Evolutionary conservation across 1,139 yeast genomes (phyloP).

Genomic region (Yamadazyma spencermartinsiae): DNA sequence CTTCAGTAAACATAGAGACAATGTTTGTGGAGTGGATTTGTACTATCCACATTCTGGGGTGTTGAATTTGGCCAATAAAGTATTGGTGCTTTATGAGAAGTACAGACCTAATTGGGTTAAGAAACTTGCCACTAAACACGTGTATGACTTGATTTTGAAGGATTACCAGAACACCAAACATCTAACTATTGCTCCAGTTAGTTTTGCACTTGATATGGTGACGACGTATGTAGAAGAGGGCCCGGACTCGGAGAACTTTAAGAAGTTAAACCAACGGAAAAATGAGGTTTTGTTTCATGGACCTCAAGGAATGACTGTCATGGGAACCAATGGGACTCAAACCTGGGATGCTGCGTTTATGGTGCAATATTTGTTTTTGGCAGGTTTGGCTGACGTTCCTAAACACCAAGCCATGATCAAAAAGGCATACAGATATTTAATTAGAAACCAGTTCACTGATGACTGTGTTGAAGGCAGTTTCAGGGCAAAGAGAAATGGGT

Average conservation of each 20-base stretch:
- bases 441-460: conserved; percentile 81
- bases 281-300: conserved; percentile 82
- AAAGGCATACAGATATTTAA: conserved; percentile 67
- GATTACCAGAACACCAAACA: conserved; percentile 80
- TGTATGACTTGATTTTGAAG: conserved; percentile 65
- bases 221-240: conserved; percentile 75
- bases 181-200: conserved; percentile 91
- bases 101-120: conserved; percentile 76
- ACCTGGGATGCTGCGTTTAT: conserved; percentile 96
- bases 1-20: conserved; percentile 71
- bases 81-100: conserved; percentile 64
- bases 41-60: conserved; percentile 86
- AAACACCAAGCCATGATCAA: conserved; percentile 64
- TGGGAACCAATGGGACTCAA: conserved; percentile 98
- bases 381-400: conserved; percentile 74
- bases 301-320: conserved; percentile 86
- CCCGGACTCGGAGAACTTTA: conserved; percentile 58
- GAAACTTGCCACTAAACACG: conserved; percentile 50
- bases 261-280: conserved; percentile 57
- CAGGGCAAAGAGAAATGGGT: conserved; percentile 86
- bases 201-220: conserved; percentile 78
- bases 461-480: conserved; percentile 78
- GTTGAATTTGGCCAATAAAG: conserved; percentile 62
- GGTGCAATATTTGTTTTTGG: conserved; percentile 76
- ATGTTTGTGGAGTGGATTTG: conserved; percentile 87